Evolutionary conservation across 1,284 basidiomycete species (phyloP), one percentile per base, ranked within the genome.

Genomic region (Malassezia cuniculi): DNA sequence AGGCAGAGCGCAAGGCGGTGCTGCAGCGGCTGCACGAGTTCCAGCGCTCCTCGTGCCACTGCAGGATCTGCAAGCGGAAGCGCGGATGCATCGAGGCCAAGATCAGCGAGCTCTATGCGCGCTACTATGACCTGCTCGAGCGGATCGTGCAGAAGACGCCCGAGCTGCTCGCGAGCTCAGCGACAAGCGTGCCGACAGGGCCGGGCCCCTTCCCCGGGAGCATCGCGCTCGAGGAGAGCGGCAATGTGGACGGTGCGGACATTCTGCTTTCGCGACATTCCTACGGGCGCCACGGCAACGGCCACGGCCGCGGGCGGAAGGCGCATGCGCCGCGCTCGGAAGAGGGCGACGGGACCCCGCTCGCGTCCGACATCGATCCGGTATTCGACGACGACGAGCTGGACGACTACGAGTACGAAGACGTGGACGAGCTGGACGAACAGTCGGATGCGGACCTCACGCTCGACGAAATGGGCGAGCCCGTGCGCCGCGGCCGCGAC

Each of bases 121-220:
- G 86, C 73, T 97, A 97, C 77, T 95, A 95, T 77, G 85, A 93
- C 70, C 89, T 95, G 75, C 80, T 97, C 72, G 85, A 94, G 76
- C 80, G 83, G 73, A 95, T 95, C 76, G 89, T 87, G 70, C 82
- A 85, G 71, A 84, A 89, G 72, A 85, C 94, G 75, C 81, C 27
- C 7, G 20, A 15, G 32, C 27, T 21, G 5, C 18, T 12, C 27
- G 24, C 20, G 27, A 86, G 76, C 82, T 80, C 70, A 86, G 85
- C 71, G 81, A 82, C 59, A 79, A 78, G 55, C 82, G 80, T 57
- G 81, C 80, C 63, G 81, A 82, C 50, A 81, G 90, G 90, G 15
- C 90, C 90, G 5, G 90, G 90, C 15, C 93, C 93, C 1, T 97
- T 97, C 72, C 90, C 93, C 17, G 93, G 90, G 48, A 85, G 81